Evolutionary conservation across 768 basidiomycete genomes (phyloP).

Genomic region (Fomitopsis serialis): DNA sequence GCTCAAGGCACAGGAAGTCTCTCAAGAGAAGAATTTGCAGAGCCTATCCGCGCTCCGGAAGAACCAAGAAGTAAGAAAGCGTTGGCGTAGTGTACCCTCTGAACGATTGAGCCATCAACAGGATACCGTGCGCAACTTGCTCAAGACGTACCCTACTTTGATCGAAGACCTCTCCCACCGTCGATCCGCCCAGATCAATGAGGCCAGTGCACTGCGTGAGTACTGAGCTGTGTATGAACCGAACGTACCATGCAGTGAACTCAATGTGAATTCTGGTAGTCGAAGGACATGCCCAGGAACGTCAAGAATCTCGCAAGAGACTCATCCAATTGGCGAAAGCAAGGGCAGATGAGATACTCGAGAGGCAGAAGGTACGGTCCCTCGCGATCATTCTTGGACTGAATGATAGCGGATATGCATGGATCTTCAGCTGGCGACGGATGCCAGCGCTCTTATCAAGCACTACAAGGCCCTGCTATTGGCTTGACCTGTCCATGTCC

Average conservation of each 20-base stretch:
- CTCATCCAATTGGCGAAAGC: constrained; percentile 27
- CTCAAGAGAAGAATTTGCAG: constrained; percentile 12
- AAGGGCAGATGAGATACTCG: constrained; percentile 31
- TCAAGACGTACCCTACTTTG: constrained; percentile 12
- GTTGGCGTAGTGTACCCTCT: neutral
- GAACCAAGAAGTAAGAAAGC: constrained; percentile 13
- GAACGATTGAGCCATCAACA: neutral
- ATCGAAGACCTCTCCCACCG: constrained; percentile 28
- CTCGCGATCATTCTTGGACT: neutral
- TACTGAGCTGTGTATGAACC: neutral
- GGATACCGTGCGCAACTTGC: constrained; percentile 12
- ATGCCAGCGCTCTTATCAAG: constrained; percentile 34
- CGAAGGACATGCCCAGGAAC: constrained; percentile 25
- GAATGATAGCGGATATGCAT: neutral
- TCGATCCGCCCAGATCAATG: constrained; percentile 25
- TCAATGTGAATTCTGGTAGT: constrained; percentile 20
- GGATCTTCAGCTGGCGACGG: constrained; percentile 27
- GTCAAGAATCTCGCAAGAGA: constrained; percentile 28
- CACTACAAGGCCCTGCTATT: constrained; percentile 35
- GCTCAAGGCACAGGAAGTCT: constrained; percentile 17
- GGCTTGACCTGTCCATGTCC: constrained; percentile 5
- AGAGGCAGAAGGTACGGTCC: constrained; percentile 30
- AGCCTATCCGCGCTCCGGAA: constrained; percentile 12
- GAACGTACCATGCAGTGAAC: too few relatives aligned
- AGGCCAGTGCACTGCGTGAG: constrained; percentile 30